A percentile compares a stretch with the other conserved stretches of the same genome.
Evolutionary conservation across 805 yeast genomes (phyloP).

Genomic region (Saccharomycopsis fermentans): DNA sequence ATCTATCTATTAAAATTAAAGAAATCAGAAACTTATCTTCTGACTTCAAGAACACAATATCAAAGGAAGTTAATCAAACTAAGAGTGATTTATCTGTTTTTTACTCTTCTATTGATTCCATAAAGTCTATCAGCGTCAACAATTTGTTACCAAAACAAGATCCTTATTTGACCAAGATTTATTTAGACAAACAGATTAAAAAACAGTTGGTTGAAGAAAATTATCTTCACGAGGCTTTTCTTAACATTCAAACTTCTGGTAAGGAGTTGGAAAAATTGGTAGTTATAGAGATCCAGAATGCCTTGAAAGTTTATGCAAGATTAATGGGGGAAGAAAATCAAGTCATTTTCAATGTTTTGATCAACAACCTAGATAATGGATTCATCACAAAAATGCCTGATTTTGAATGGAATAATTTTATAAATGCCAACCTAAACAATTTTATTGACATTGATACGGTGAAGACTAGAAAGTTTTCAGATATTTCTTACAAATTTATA

Average conservation of each 20-base stretch:
- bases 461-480: constrained; percentile 51
- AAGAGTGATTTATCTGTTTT: constrained; percentile 45
- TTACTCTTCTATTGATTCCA: constrained; percentile 51
- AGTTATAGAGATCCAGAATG: constrained; percentile 75
- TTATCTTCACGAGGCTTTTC: constrained; percentile 78
- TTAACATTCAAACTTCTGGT: constrained; percentile 80
- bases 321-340: constrained; percentile 65
- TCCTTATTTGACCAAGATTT: constrained; percentile 67
- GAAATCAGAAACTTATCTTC: constrained; percentile 75
- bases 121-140: constrained; percentile 38
- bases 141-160: constrained; percentile 50
- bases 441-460: constrained; percentile 49
- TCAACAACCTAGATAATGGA: constrained; percentile 57
- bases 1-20: constrained; percentile 71
- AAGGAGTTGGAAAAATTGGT: constrained; percentile 83
- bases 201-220: constrained; percentile 76
- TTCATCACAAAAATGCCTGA: constrained; percentile 68
- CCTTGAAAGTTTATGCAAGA: constrained; percentile 62
- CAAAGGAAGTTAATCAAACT: constrained; percentile 58
- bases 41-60: constrained; percentile 73
- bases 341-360: constrained; percentile 52
- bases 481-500: constrained; percentile 57
- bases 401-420: constrained; percentile 83
- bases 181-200: constrained; percentile 67
- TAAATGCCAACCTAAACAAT: constrained; percentile 52